These are phyloP conservation scores for Diaporthe citrichinensis DNA, from an alignment of 2,329 filamentous ascomycete genomes.

Conservation along the genomic window DNA sequence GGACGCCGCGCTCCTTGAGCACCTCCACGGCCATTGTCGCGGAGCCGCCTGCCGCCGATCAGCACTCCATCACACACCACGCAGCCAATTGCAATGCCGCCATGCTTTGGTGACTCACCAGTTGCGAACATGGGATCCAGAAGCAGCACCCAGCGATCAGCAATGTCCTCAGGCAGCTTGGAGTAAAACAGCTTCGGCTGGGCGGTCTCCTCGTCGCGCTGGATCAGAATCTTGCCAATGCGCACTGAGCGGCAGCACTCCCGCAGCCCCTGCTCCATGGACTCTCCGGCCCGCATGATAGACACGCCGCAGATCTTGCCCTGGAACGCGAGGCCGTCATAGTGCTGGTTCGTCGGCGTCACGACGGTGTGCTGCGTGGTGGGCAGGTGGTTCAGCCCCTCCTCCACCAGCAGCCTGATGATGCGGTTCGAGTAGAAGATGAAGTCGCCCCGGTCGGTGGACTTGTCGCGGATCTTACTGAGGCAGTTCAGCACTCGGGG, in stretches of 20 bases:
- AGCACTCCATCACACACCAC: slow-evolving; percentile 4
- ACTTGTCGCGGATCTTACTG: slow-evolving; percentile 95
- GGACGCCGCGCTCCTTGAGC: slow-evolving; percentile 88
- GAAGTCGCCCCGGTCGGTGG: slow-evolving; percentile 93
- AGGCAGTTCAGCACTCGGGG: slow-evolving; percentile 38
- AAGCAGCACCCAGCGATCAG: slow-evolving; percentile 91
- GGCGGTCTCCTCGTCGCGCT: slow-evolving; percentile 94
- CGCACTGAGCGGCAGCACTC: slow-evolving; percentile 98
- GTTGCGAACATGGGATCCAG: slow-evolving; percentile 99
- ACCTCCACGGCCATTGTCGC: slow-evolving; percentile 98
- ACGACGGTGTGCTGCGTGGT: slow-evolving; percentile 90
- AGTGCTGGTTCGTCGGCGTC: slow-evolving; percentile 89
- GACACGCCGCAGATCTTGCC: slow-evolving; percentile 99
- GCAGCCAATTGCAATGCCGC: not conserved
- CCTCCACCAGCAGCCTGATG: slow-evolving; percentile 95
- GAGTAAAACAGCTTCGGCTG: slow-evolving; percentile 97
- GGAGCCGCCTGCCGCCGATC: slow-evolving; percentile 77
- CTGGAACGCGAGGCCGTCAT: slow-evolving; percentile 93
- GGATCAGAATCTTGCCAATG: slow-evolving; percentile 98
- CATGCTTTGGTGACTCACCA: slow-evolving; percentile 65
- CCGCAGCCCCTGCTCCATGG: slow-evolving; percentile 96
- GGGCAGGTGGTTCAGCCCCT: slow-evolving; percentile 96
- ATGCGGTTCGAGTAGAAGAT: slow-evolving; percentile 99
- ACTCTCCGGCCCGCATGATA: slow-evolving; percentile 98
- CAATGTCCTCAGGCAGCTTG: slow-evolving; percentile 95